These are phyloP conservation scores for Psidium friedrichsthalianum DNA, from an alignment of 345 rosid species.

Conservation along the genomic window DNA sequence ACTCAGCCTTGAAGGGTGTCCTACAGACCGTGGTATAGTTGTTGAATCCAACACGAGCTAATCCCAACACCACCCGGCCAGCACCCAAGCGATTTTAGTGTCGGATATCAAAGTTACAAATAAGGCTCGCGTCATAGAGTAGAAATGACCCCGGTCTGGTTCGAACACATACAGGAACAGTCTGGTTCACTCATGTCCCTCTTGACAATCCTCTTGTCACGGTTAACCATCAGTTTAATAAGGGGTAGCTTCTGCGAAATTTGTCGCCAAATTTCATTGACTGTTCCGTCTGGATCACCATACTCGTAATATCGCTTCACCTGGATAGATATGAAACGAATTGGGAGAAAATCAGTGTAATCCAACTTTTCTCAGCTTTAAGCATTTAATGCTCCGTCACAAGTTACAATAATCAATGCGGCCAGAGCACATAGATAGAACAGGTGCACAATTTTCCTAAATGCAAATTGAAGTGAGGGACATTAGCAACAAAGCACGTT, in stretches of 20 bases:
- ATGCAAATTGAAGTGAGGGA: not conserved
- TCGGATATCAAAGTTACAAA: not conserved
- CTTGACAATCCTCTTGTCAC: slow-evolving; percentile 62
- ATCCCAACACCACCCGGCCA: not conserved
- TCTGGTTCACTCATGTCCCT: slow-evolving; percentile 41
- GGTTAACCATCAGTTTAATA: slow-evolving; percentile 72
- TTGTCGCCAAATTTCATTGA: slow-evolving; percentile 85
- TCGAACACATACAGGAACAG: slow-evolving; percentile 77
- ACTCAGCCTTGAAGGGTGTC: not conserved
- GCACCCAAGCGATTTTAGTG: not conserved
- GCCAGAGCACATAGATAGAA: not conserved
- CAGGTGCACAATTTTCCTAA: not conserved
- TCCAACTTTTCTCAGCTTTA: not conserved
- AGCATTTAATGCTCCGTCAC: not conserved
- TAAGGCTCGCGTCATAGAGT: slow-evolving; percentile 16
- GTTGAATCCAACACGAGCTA: not conserved
- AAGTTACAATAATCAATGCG: not conserved
- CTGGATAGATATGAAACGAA: slow-evolving; percentile 21
- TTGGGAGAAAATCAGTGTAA: not conserved
- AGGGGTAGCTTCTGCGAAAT: slow-evolving; percentile 76
- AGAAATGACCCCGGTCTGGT: slow-evolving; percentile 39
- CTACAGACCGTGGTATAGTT: not conserved
- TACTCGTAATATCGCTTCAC: slow-evolving; percentile 54
- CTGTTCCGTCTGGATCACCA: slow-evolving; percentile 66
- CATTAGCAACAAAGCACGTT: not conserved